These are phyloP conservation scores for Chalciporus sp. DNA, from an alignment of 1,284 basidiomycete genomes.

Conservation along the genomic window DNA sequence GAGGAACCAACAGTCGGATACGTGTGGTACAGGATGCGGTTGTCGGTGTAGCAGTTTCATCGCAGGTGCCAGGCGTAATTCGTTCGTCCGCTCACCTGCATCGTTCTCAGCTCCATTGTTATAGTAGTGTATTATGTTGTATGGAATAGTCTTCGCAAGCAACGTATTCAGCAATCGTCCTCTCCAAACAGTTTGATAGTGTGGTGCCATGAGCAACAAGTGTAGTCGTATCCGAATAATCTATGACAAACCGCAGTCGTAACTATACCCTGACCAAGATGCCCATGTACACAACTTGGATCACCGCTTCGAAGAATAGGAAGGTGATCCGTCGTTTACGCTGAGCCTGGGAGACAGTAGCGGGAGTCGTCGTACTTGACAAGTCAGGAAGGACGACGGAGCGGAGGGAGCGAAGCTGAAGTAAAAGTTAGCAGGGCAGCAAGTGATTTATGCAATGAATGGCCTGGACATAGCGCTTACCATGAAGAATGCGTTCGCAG, in stretches of 20 bases:
- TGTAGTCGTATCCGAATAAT: conserved; percentile 1
- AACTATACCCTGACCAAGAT: conserved; percentile 62
- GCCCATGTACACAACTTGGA: conserved; percentile 84
- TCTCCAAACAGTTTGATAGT: not conserved
- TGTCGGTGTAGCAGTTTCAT: conserved; percentile 49
- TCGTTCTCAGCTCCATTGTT: conserved; percentile 3
- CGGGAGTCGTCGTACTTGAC: conserved; percentile 39
- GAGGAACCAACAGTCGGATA: conserved; percentile 46
- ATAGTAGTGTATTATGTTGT: not conserved
- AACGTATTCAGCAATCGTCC: too few species aligned
- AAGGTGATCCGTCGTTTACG: conserved; percentile 80
- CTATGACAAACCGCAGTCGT: not conserved
- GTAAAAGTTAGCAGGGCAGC: conserved; percentile 4
- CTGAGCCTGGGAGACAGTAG: conserved; percentile 78
- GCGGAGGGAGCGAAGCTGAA: conserved; percentile 85
- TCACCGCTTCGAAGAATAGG: conserved; percentile 78
- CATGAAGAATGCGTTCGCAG: conserved; percentile 93
- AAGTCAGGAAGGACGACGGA: conserved; percentile 82
- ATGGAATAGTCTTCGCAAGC: not conserved
- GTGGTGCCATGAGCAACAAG: not conserved
- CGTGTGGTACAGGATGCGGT: conserved; percentile 66
- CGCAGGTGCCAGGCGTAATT: not conserved
- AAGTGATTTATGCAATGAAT: not conserved
- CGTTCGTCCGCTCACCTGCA: conserved; percentile 19
- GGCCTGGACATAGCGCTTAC: conserved; percentile 46